Evolutionary conservation across 2,329 filamentous ascomycete genomes (phyloP), one percentile per base, ranked within the genome.

Genomic region (Orbilia ellipsospora): DNA sequence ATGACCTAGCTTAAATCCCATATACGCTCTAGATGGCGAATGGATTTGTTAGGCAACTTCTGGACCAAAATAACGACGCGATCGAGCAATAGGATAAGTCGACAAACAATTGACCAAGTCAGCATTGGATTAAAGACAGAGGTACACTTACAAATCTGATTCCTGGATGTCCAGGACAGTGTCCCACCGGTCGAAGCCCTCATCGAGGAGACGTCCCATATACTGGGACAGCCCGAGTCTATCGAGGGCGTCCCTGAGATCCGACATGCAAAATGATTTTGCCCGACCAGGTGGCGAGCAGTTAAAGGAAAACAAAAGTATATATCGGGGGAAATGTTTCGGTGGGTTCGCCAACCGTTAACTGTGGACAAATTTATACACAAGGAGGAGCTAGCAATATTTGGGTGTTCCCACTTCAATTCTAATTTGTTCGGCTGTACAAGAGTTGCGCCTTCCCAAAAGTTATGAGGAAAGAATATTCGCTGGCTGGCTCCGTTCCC

Each of bases 171-270:
- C 92, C 60, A 93, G 85, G 66, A 94, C 89, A 0, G 90, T 93
- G 40, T 93, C 90, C 92, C 92, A 94, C 10, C 89, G 89, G 82
- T 95, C 92, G 81, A 95, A 95, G 2, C 92, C 92, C 82, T 94
- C 91, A 63, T 92, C 88, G 51, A 92, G 81, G 79, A 95, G 92
- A 67, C 85, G 83, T 78, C 90, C 86, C 73, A 92, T 87, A 83
- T 95, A 94, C 83, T 93, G 90, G 83, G 88, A 85, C 82, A 95
- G 86, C 81, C 91, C 92, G 85, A 94, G 85, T 85, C 92, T 90
- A 83, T 88, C 86, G 81, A 94, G 89, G 78, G 90, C 87, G 44
- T 85, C 83, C 78, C 85, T 87, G 80, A 95, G 85, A 82, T 88
- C 86, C 86, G 86, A 88, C 88, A 90, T 90, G 80, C 81, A 83